Evolutionary conservation across 768 basidiomycete genomes (phyloP).

Genomic region (Chalciporus sphaerocephalus): DNA sequence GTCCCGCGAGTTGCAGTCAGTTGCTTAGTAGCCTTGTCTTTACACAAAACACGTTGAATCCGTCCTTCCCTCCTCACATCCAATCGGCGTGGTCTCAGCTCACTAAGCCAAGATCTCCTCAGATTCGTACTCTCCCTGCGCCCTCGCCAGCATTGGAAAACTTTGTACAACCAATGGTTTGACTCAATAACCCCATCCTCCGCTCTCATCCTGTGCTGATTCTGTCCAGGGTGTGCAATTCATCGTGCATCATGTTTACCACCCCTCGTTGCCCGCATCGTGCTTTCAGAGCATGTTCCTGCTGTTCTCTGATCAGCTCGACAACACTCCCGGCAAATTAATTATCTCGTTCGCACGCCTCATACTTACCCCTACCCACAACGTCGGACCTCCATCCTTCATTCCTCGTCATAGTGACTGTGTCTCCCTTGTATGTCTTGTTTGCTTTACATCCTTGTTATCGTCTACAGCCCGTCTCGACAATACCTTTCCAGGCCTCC

Average conservation of each 20-base stretch:
- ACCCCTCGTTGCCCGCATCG: slow-evolving; percentile 13
- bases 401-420: slow-evolving; percentile 22
- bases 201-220: slow-evolving; percentile 9
- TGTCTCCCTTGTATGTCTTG: background rate
- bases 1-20: slow-evolving; percentile 1
- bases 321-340: slow-evolving; percentile 9
- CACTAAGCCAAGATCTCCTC: slow-evolving; percentile 4
- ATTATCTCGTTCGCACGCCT: slow-evolving; percentile 7
- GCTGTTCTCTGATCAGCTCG: slow-evolving; percentile 7
- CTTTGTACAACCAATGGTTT: background rate
- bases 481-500: slow-evolving; percentile 15
- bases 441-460: slow-evolving; percentile 10
- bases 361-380: background rate
- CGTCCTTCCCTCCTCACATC: slow-evolving; percentile 3
- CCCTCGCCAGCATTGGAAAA: slow-evolving; percentile 3
- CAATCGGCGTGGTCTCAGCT: background rate
- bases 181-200: background rate
- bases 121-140: slow-evolving; percentile 1
- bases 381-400: background rate
- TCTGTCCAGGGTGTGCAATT: slow-evolving; percentile 3
- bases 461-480: background rate
- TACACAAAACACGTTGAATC: slow-evolving; percentile 19
- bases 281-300: slow-evolving; percentile 15
- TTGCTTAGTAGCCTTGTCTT: slow-evolving; percentile 13
- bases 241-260: slow-evolving; percentile 5